These are phyloP conservation scores for Thalassiosira mediterranea DNA, from an alignment of 352 stramenopile genomes.

Conservation along the genomic window DNA sequence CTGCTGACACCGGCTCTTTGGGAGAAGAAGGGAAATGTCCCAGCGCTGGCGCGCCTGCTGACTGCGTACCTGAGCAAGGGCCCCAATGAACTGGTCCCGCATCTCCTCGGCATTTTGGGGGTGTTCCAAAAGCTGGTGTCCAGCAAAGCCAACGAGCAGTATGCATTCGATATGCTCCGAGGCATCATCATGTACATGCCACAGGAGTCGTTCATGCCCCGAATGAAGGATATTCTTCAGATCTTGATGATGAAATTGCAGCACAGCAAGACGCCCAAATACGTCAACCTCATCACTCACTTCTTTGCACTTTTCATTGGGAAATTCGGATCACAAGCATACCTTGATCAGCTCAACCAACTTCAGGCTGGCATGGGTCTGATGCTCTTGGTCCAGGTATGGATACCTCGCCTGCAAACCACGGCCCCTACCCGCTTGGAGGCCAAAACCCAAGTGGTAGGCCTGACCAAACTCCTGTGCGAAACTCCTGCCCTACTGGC, in stretches of 20 bases:
- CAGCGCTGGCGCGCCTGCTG: slow-evolving; percentile 95
- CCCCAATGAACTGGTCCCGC: slow-evolving; percentile 88
- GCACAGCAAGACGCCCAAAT: slow-evolving; percentile 89
- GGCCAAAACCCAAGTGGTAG: slow-evolving; percentile 88
- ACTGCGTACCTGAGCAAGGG: slow-evolving; percentile 94
- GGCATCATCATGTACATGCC: slow-evolving; percentile 90
- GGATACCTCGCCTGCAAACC: slow-evolving; percentile 58
- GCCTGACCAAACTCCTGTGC: slow-evolving; percentile 90
- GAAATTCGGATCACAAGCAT: slow-evolving; percentile 87
- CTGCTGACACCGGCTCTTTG: slow-evolving; percentile 93
- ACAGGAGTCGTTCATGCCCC: slow-evolving; percentile 75
- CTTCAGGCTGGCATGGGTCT: slow-evolving; percentile 87
- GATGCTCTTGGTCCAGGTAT: slow-evolving; percentile 69
- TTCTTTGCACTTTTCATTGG: slow-evolving; percentile 91
- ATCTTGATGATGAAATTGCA: slow-evolving; percentile 94
- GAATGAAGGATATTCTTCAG: slow-evolving; percentile 91
- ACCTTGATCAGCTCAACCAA: slow-evolving; percentile 87
- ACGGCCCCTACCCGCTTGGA: slow-evolving; percentile 43
- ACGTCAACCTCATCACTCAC: slow-evolving; percentile 86
- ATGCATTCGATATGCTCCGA: slow-evolving; percentile 92
- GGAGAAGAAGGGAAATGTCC: slow-evolving; percentile 96
- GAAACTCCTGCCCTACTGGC: slow-evolving; percentile 87
- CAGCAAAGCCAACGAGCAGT: slow-evolving; percentile 90
- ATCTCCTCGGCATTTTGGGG: slow-evolving; percentile 65
- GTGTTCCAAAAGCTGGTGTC: slow-evolving; percentile 95